These are phyloP conservation scores for Aspergillus mulundensis DNA, from an alignment of 495 filamentous ascomycete genomes.

Conservation along the genomic window DNA sequence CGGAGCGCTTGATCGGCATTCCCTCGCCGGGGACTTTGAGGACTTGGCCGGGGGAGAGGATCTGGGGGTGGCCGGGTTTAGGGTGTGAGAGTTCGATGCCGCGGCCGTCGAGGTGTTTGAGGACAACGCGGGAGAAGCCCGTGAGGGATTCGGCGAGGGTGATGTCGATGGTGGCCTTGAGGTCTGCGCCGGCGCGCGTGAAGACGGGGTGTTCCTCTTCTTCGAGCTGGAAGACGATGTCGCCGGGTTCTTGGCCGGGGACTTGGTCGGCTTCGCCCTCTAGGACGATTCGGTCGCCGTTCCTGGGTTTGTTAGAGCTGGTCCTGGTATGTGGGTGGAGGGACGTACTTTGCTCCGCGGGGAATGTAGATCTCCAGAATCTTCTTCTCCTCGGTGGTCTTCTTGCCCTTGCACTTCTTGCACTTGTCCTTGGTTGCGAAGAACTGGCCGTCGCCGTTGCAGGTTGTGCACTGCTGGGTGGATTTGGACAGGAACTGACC, in stretches of 20 bases:
- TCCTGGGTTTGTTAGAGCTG: constrained; percentile 36
- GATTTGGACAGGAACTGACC: constrained; percentile 79
- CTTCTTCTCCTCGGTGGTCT: constrained; percentile 78
- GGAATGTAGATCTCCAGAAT: constrained; percentile 95
- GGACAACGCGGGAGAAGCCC: constrained; percentile 84
- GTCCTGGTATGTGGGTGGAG: not conserved
- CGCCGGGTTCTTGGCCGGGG: constrained; percentile 85
- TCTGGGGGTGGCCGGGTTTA: constrained; percentile 58
- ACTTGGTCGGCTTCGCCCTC: constrained; percentile 94
- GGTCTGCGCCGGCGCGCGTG: constrained; percentile 74
- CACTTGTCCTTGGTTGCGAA: constrained; percentile 94
- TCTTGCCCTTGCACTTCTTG: constrained; percentile 95
- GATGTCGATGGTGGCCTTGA: constrained; percentile 73
- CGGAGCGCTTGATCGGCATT: constrained; percentile 87
- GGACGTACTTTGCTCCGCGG: constrained; percentile 63
- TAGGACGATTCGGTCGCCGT: constrained; percentile 85
- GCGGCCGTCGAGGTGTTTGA: constrained; percentile 91
- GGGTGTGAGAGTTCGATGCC: constrained; percentile 76
- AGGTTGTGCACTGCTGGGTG: constrained; percentile 67
- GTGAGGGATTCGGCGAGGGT: constrained; percentile 79
- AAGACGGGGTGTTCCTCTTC: constrained; percentile 81
- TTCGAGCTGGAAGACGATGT: constrained; percentile 82
- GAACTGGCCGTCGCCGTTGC: constrained; percentile 74
- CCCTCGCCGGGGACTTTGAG: constrained; percentile 84
- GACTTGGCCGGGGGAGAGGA: constrained; percentile 75